Evolutionary conservation across 2,329 filamentous ascomycete species (phyloP), one percentile per base, ranked within the genome.

Genomic region (Hysterium pulicare): DNA sequence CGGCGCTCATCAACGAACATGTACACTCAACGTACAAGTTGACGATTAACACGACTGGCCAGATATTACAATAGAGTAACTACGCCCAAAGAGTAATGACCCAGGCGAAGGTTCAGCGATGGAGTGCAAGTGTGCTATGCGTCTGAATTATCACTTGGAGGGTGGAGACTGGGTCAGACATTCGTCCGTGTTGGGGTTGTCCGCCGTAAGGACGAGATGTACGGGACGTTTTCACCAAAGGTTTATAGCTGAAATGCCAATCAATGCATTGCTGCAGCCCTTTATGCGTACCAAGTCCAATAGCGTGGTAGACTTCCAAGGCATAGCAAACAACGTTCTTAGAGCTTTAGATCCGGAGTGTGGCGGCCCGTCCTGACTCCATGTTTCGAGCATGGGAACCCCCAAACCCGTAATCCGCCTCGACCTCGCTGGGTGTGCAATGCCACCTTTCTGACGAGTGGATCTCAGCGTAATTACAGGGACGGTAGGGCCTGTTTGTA

Each of bases 31-130:
- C 70, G 67, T 70, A 66, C 59, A 70, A 71, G 73, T 74, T 78
- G 78, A 77, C 76, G 75, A 82, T 77, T 86, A 67, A 84, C 79
- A 73, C 77, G 79, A 76, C 74, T 79, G 80, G 78, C 79, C 78
- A 63, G 69, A 75, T 75, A 72, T 68, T 64, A 64, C 66, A 66
- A 56, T 41, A 36, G 51, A 42, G 66, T 71, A 72, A 75, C 70
- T 62, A 64, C 71, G 68, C 70, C 73, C 66, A 65, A 44, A 76
- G 43, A 37, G 41, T 4, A 38, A 34, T 33, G 21, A 71, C 74
- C 75, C 64, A 69, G 74, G 74, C 71, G 71, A 64, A 67, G 73
- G 72, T 72, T 69, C 67, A 62, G 60, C 67, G 61, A 68, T 58
- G 55, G 48, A 47, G 40, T 58, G 57, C 38, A 39, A 24, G 17